Percentiles rank a stretch among this genome's conserved stretches.
phyloP scores from a whole-genome alignment of 495 filamentous ascomycete genomes.

The Penicillium salamii region DNA sequence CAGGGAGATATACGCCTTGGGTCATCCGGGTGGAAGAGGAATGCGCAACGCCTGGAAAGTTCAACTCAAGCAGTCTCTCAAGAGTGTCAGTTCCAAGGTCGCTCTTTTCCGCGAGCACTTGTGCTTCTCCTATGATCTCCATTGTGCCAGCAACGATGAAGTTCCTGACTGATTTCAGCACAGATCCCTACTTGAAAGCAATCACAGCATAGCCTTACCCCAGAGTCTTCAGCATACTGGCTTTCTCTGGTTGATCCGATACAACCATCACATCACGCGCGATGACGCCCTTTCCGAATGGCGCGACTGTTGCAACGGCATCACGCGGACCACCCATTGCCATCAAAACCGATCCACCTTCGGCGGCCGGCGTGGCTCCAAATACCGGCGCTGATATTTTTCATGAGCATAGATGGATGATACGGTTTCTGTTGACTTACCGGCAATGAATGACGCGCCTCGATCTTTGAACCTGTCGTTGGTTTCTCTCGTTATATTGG shows the following conservation, averaged over 20 bases:
- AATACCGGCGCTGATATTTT: constrained; percentile 5
- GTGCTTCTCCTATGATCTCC: constrained; percentile 13
- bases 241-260: constrained; percentile 7
- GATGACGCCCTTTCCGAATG: constrained; percentile 7
- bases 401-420: not conserved
- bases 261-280: constrained; percentile 12
- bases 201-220: constrained; percentile 1
- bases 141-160: constrained; percentile 12
- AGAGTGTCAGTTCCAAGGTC: constrained; percentile 4
- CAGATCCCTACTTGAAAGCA: not conserved
- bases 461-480: not conserved
- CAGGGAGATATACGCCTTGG: constrained; percentile 8
- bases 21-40: constrained; percentile 10
- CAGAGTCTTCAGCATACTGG: constrained; percentile 10
- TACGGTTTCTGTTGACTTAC: not conserved
- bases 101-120: constrained; percentile 15
- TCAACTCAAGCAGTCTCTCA: constrained; percentile 10
- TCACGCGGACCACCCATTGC: not conserved
- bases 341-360: constrained; percentile 6
- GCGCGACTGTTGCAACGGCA: not conserved
- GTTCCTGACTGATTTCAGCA: constrained; percentile 1
- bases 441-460: constrained; percentile 5
- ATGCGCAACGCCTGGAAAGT: constrained; percentile 6
- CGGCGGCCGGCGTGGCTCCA: constrained; percentile 8
- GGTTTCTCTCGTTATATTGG: constrained; percentile 1